phyloP scores from a whole-genome alignment of 208 protist genomes.

The Acanthamoeba royreba region DNA sequence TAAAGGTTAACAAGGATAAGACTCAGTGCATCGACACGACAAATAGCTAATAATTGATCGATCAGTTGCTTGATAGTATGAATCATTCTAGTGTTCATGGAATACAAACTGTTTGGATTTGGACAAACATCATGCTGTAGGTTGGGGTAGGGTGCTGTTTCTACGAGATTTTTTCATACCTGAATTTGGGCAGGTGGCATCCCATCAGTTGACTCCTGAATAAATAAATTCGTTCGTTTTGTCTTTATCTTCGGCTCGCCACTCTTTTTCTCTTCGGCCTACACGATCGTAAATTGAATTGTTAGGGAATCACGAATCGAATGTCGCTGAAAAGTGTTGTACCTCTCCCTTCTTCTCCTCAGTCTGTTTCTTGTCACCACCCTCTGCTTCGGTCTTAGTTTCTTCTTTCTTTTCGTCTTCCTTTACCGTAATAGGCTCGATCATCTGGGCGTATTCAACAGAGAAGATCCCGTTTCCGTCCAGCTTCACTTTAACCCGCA shows the following conservation, averaged over 20 bases:
- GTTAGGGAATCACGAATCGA: too few species aligned
- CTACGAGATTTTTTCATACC: too few species aligned
- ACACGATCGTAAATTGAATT: too few species aligned
- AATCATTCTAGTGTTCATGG: not conserved
- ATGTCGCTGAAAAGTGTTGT: too few species aligned
- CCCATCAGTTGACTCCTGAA: not conserved
- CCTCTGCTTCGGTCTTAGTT: not conserved
- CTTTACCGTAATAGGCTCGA: not conserved
- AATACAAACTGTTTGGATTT: not conserved
- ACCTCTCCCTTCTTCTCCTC: not conserved
- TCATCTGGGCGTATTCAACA: not conserved
- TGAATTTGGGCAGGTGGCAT: not conserved
- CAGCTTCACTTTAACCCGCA: not conserved
- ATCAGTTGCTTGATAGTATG: not conserved
- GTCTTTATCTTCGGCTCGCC: not conserved
- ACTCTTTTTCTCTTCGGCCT: too few species aligned
- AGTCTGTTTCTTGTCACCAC: not conserved
- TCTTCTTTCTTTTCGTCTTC: not conserved
- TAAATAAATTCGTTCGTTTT: not conserved
- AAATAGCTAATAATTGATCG: too few species aligned
- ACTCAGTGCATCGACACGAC: too few species aligned
- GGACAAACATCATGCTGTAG: too few species aligned
- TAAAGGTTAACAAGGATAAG: too few species aligned
- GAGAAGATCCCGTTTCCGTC: not conserved
- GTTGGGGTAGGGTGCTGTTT: too few species aligned